A percentile compares a stretch with the other conserved stretches of the same genome.
These are phyloP conservation scores for Penicillium chermesinum DNA, from an alignment of 495 filamentous ascomycete genomes.

Conservation along the genomic window DNA sequence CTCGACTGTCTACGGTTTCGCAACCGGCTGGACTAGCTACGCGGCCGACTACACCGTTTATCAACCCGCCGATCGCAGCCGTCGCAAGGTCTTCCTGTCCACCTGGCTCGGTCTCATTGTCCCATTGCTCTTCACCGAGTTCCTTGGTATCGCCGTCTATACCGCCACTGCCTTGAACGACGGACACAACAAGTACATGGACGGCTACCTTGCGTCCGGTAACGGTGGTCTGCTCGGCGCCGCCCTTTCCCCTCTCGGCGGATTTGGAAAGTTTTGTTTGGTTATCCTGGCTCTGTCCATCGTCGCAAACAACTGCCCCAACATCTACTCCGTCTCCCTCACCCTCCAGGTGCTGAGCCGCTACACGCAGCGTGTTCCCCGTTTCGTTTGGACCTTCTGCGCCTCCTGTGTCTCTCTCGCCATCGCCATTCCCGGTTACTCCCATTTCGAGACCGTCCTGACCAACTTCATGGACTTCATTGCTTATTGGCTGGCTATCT, in stretches of 20 bases:
- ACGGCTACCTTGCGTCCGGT: slow-evolving; percentile 55
- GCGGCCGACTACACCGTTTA: slow-evolving; percentile 84
- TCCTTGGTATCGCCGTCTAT: slow-evolving; percentile 70
- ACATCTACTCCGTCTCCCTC: slow-evolving; percentile 76
- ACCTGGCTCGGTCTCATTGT: slow-evolving; percentile 67
- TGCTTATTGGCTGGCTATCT: slow-evolving; percentile 82
- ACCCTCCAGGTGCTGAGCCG: slow-evolving; percentile 67
- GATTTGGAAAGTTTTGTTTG: slow-evolving; percentile 78
- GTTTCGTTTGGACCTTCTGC: slow-evolving; percentile 71
- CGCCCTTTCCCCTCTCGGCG: slow-evolving; percentile 62
- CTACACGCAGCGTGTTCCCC: slow-evolving; percentile 62
- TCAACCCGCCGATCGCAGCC: slow-evolving; percentile 58
- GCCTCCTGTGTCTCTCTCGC: slow-evolving; percentile 66
- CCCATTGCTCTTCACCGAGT: slow-evolving; percentile 71
- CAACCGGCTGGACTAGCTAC: slow-evolving; percentile 74
- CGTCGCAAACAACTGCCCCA: slow-evolving; percentile 84
- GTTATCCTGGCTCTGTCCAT: slow-evolving; percentile 75
- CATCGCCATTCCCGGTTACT: slow-evolving; percentile 74
- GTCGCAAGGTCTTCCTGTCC: slow-evolving; percentile 59
- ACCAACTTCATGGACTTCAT: slow-evolving; percentile 78
- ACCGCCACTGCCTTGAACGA: slow-evolving; percentile 54
- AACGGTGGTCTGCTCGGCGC: slow-evolving; percentile 68
- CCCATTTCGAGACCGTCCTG: slow-evolving; percentile 63
- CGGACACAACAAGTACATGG: slow-evolving; percentile 49
- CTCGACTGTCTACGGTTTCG: slow-evolving; percentile 70